These are phyloP conservation scores for Podila epicladia DNA, from an alignment of 192 early-diverging fungal genomes.

Conservation along the genomic window DNA sequence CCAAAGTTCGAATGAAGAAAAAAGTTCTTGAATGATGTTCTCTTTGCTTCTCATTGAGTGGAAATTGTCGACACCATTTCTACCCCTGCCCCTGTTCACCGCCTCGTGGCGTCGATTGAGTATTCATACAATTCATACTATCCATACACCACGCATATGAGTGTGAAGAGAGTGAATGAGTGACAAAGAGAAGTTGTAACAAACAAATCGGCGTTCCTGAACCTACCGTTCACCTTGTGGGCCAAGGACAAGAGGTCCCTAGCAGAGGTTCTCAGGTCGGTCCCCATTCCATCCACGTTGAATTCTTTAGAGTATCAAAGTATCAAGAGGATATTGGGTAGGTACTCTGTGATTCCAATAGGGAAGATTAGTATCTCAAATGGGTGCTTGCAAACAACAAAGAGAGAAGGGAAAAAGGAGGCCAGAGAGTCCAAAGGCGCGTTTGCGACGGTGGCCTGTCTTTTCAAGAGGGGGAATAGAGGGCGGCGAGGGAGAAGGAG, in stretches of 20 bases:
- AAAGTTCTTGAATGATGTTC: too few relatives aligned
- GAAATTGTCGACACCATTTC: too few relatives aligned
- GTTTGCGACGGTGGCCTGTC: not conserved
- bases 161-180: too few relatives aligned
- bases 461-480: not conserved
- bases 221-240: conserved; percentile 51
- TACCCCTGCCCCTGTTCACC: too few relatives aligned
- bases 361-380: not conserved
- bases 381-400: too few relatives aligned
- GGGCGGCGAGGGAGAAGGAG: not conserved
- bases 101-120: too few relatives aligned
- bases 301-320: too few relatives aligned
- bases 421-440: not conserved
- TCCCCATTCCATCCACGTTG: conserved; percentile 16
- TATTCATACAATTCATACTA: too few relatives aligned
- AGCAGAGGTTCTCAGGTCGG: conserved; percentile 44
- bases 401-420: not conserved
- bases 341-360: not conserved
- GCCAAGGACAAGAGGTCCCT: conserved; percentile 46
- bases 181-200: too few relatives aligned
- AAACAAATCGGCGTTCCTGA: not conserved
- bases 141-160: too few relatives aligned
- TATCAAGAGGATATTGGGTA: not conserved
- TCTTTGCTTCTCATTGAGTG: too few relatives aligned
- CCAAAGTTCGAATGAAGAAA: too few relatives aligned